Base-by-base conservation (phyloP, 148 eudicot genomes). In the Rhododendron ferrugineum region DNA sequence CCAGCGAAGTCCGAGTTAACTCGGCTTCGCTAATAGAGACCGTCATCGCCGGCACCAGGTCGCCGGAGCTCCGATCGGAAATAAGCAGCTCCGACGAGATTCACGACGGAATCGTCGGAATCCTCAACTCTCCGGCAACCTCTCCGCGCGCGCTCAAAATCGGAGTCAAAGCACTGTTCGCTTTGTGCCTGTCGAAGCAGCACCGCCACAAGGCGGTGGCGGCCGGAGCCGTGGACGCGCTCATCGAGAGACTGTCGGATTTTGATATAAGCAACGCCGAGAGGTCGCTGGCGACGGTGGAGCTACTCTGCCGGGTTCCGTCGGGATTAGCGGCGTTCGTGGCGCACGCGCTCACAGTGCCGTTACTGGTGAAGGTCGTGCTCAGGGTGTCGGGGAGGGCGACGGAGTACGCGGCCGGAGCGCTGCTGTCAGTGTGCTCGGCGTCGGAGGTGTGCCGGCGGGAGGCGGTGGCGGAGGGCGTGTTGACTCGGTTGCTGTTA, bases 321-420 rank as follows among this genome's bases (percentile, higher is more conserved):
- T 82, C 91, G 0, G 98, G 98, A 0, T 93, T 95, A 82, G 82
- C 89, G 40, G 94, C 95, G 72, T 91, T 96, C 37, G 95, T 89
- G 0, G 86, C 87, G 1, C 96, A 92, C 93, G 92, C 93, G 80
- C 91, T 93, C 68, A 90, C 95, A 7, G 94, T 92, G 3, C 96
- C 94, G 7, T 54, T 92, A 0, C 87, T 96, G 16, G 98, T 94
- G 32, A 94, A 89, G 80, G 90, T 88, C 0, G 89, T 94, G 0
- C 82, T 94, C 22, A 93, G 92, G 73, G 87, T 96, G 0, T 94
- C 98, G 8, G 96, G 93, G 5, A 89, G 98, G 3, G 98, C 98
- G 50, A 96, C 98, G 10, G 98, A 96, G 86, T 92, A 93, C 87
- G 98, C 98, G 0, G 94, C 96, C 40, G 98, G 98, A 15, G 91